A percentile compares a stretch with the other conserved stretches of the same genome.
Conservation (phyloP, 2,329 filamentous ascomycete species). For the Akanthomyces uredinophilus region DNA sequence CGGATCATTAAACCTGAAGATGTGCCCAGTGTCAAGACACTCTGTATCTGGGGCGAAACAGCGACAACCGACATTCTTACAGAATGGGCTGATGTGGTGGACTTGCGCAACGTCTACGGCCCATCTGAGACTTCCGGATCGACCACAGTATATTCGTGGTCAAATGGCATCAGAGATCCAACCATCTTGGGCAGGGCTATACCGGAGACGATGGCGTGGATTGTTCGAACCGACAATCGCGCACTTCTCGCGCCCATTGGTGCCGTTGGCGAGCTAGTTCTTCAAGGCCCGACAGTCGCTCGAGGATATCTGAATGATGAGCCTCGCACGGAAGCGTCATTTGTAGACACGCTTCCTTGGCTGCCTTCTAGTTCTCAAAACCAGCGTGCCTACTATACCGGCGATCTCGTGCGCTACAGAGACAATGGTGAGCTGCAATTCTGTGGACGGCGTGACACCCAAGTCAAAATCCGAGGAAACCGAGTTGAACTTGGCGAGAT, state of each 20-base stretch:
- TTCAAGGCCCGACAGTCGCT: slow-evolving; percentile 40
- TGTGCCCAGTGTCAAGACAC: slow-evolving; percentile 6
- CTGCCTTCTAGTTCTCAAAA: slow-evolving; percentile 14
- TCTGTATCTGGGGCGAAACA: slow-evolving; percentile 5
- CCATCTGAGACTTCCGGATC: slow-evolving; percentile 19
- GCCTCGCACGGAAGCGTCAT: not conserved
- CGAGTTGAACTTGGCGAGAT: slow-evolving; percentile 38
- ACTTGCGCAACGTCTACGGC: slow-evolving; percentile 36
- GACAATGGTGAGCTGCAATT: slow-evolving; percentile 34
- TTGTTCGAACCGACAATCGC: not conserved
- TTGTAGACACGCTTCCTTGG: not conserved
- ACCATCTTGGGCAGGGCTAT: not conserved
- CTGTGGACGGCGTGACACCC: slow-evolving; percentile 47
- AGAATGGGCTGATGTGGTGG: slow-evolving; percentile 22
- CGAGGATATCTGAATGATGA: slow-evolving; percentile 40
- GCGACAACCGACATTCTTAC: slow-evolving; percentile 19
- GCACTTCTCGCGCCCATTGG: not conserved
- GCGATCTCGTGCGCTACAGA: slow-evolving; percentile 38
- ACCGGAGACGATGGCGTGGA: not conserved
- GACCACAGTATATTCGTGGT: not conserved
- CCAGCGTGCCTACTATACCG: slow-evolving; percentile 33
- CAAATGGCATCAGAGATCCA: slow-evolving; percentile 14
- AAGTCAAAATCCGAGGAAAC: slow-evolving; percentile 52
- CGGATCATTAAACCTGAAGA: slow-evolving; percentile 4
- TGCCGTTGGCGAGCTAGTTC: slow-evolving; percentile 23